Evolutionary conservation across 2,329 filamentous ascomycete genomes (phyloP).

Genomic region (Hypoxylon sp.): DNA sequence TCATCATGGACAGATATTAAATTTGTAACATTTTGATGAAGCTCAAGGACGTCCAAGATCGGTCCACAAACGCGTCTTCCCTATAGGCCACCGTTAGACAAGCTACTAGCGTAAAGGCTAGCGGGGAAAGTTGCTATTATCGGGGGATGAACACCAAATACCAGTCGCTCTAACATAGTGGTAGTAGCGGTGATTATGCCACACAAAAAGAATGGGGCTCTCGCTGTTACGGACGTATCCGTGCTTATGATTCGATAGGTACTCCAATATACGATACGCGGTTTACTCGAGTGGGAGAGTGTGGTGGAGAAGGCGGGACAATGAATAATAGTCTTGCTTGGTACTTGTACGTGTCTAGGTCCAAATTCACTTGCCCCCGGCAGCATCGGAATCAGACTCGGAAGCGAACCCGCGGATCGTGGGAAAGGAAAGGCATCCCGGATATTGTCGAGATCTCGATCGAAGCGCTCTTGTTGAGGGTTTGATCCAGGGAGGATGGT

Average conservation of each 20-base stretch:
- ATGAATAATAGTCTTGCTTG: neutral
- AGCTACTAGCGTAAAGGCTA: too few relatives aligned
- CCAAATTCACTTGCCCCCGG: neutral
- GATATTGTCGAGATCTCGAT: slow-evolving; percentile 27
- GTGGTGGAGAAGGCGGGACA: neutral
- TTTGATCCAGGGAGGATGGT: neutral
- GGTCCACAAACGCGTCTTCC: neutral
- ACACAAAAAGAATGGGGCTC: neutral
- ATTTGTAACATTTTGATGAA: neutral
- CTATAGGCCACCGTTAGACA: too few relatives aligned
- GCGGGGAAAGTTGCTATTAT: too few relatives aligned
- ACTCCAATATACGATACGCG: neutral
- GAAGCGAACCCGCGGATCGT: slow-evolving; percentile 12
- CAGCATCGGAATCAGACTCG: neutral
- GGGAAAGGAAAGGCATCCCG: slow-evolving; percentile 3
- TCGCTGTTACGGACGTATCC: neutral
- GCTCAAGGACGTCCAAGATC: neutral
- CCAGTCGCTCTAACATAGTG: neutral
- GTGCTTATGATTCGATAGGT: neutral
- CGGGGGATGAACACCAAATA: too few relatives aligned
- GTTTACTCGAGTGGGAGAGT: neutral
- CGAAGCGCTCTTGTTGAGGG: neutral
- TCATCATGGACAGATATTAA: neutral
- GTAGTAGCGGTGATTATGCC: neutral
- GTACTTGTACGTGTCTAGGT: neutral